These are phyloP conservation scores for Larix kaempferi DNA, from an alignment of 75 land plant genomes.

Conservation along the genomic window DNA sequence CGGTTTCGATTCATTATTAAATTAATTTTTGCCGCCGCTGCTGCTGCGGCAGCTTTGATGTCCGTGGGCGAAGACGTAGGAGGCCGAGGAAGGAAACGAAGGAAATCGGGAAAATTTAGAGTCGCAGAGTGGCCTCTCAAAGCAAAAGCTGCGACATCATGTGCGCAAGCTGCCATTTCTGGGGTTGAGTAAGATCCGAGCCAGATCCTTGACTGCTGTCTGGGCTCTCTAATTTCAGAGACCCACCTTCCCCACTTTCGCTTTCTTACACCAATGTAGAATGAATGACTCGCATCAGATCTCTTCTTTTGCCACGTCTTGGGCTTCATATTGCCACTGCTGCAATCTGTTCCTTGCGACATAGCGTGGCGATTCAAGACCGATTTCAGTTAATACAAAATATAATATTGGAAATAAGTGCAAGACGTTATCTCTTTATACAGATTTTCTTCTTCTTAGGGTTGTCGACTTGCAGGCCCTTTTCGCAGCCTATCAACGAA, in stretches of 20 bases:
- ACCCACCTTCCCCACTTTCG: constrained; percentile 45
- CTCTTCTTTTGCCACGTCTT: no score
- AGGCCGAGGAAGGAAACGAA: constrained; percentile 6
- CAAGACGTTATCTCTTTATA: no score
- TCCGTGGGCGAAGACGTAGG: constrained; percentile 4
- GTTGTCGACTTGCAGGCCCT: no score
- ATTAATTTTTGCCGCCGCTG: constrained; percentile 12
- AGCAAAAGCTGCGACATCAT: constrained; percentile 35
- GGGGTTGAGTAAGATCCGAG: constrained; percentile 38
- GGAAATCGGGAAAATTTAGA: constrained; percentile 33
- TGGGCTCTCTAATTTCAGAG: constrained; percentile 38
- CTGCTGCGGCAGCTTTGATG: constrained; percentile 33
- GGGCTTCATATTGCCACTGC: no score
- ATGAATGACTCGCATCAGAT: constrained; percentile 14
- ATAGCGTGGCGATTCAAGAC: no score
- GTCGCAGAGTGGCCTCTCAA: constrained; percentile 22
- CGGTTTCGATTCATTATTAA: no score
- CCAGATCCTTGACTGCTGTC: constrained; percentile 37
- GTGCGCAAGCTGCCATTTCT: constrained; percentile 43
- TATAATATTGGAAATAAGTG: no score
- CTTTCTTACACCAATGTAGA: constrained; percentile 32
- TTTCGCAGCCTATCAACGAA: no score
- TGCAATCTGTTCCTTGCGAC: no score
- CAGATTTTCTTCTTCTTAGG: no score
- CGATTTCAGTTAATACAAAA: no score